Conservation (phyloP, 371 early-diverging fungal genomes). For the Rhizopus delemar region DNA sequence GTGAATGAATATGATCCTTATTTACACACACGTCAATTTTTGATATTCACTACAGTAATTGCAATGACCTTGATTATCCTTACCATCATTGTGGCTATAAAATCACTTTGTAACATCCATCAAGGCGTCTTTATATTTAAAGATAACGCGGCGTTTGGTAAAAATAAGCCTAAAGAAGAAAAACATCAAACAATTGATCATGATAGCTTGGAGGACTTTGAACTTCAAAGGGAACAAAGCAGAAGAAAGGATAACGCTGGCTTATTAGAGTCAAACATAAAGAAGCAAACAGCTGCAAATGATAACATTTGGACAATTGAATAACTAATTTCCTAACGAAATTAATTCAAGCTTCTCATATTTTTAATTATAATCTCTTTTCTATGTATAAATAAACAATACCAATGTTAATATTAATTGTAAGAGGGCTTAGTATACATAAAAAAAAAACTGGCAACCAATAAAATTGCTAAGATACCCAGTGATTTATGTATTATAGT, state of each 20-base stretch:
- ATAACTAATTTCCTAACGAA: conserved; percentile 1
- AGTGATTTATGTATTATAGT: too few species aligned
- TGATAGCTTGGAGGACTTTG: conserved; percentile 26
- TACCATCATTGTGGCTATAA: conserved; percentile 28
- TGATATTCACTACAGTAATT: conserved; percentile 48
- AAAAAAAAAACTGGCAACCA: too few species aligned
- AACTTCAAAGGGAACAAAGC: not conserved
- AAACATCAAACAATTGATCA: conserved; percentile 29
- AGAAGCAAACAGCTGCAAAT: not conserved
- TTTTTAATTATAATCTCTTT: too few species aligned
- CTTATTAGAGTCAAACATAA: not conserved
- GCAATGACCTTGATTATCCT: conserved; percentile 27
- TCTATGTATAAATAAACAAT: too few species aligned
- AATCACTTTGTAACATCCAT: conserved; percentile 30
- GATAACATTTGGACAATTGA: conserved; percentile 35
- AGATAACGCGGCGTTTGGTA: conserved; percentile 13
- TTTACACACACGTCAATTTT: conserved; percentile 45
- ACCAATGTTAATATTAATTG: too few species aligned
- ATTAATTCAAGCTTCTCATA: too few species aligned
- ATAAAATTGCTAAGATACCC: too few species aligned
- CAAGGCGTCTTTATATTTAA: conserved; percentile 33
- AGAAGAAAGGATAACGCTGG: not conserved
- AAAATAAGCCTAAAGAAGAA: conserved; percentile 10
- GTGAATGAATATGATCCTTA: conserved; percentile 36
- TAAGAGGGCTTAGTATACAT: too few species aligned